Evolutionary conservation across 192 early-diverging fungal species (phyloP).

Genomic region (Entomortierella parvispora): DNA sequence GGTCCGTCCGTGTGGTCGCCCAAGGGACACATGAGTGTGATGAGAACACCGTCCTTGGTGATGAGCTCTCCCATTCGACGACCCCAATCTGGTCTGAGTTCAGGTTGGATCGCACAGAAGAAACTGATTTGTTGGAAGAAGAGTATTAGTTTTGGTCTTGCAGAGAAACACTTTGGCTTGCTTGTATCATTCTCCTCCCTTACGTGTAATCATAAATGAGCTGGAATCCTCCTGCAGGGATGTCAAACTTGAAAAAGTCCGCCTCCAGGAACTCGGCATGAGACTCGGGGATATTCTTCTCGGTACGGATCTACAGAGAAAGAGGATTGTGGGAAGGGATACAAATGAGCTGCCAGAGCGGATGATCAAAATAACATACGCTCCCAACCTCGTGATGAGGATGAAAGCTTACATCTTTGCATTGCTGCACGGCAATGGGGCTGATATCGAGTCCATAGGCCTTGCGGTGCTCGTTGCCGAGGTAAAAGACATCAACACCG

Average conservation of each 20-base stretch:
- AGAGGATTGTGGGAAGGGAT: neutral
- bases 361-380: too few species aligned
- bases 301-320: constrained; percentile 27
- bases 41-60: constrained; percentile 70
- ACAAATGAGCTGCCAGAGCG: neutral
- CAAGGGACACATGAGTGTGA: constrained; percentile 84
- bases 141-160: neutral
- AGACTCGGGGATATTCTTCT: constrained; percentile 40
- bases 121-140: constrained; percentile 58
- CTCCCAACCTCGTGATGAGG: too few species aligned
- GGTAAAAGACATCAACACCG: constrained; percentile 82
- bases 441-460: constrained; percentile 78
- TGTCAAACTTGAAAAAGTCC: constrained; percentile 80
- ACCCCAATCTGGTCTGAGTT: constrained; percentile 72
- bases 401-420: constrained; percentile 47
- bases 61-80: constrained; percentile 71
- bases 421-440: constrained; percentile 67
- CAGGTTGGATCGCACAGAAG: constrained; percentile 79
- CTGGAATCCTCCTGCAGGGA: constrained; percentile 67
- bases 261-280: constrained; percentile 63
- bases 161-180: neutral
- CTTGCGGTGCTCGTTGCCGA: constrained; percentile 67
- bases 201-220: constrained; percentile 88
- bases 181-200: too few species aligned
- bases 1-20: constrained; percentile 72